Evolutionary conservation across 768 basidiomycete genomes (phyloP), one percentile per base, ranked within the genome.

Genomic region (Leccinum variicolor): DNA sequence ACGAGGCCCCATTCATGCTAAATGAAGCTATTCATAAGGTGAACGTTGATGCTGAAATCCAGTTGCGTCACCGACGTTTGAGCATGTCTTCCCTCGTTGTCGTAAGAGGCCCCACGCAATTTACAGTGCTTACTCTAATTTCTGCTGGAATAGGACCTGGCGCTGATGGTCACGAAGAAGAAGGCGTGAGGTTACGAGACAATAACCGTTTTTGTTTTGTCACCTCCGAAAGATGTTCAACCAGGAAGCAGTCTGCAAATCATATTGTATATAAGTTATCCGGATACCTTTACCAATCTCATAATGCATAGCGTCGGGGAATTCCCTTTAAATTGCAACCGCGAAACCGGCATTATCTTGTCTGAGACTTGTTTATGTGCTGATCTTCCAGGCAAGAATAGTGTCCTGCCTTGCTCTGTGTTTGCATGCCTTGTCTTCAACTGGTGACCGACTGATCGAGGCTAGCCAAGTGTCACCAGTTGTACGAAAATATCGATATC

Each of bases 131-230:
- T 17, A 15, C 33, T 62, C 26, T 70, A 46, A 19, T 34, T 10
- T 50, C 34, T 17, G 17, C 14, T 57, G 29, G 9, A 28, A 48
- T 36, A 73, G 69, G 69, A 69, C 13, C 66, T 73, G 8, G 71
- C 71, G 3, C 39, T 63, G 36, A 26, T 62, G 7, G 29, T 60
- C 14, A 25, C 17, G 7, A 66, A 60, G 46, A 66, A 60, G 46
- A 62, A 31, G 10, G 3, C 50, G n/a, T 41, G 54, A 39, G 10
- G 36, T 23, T 46, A 9, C 7, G 55, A 55, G 19, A 34, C 6
- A 60, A 23, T 57, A 58, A 50, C 36, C 17, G 4, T 13, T 17
- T 39, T 39, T 29, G 13, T 2, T 36, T 34, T 23, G 28, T 48
- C 3, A 10, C 9, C 0, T 15, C 15, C 26, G 17, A 23, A 47